A percentile compares a stretch with the other conserved stretches of the same genome.
Conservation (phyloP, 305 asterid species). For the Withania somnifera region DNA sequence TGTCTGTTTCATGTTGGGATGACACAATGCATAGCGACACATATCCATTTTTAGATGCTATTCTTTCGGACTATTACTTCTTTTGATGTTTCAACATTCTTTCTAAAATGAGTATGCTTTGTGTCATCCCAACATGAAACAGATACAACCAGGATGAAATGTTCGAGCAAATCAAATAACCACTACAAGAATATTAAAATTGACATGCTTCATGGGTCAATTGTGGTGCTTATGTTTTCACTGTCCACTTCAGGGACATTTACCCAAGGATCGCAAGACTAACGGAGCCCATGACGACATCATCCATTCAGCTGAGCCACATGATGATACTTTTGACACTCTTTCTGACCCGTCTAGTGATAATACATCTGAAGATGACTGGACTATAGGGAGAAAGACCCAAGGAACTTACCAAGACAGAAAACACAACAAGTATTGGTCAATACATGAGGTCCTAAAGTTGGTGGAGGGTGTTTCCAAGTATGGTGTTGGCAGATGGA, state of each 20-base stretch:
- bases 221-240: background rate
- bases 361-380: slow-evolving; percentile 1
- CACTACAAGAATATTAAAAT: background rate
- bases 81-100: background rate
- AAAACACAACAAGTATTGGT: slow-evolving; percentile 4
- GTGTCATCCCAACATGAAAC: background rate
- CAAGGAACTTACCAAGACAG: background rate
- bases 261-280: background rate
- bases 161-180: background rate
- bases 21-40: background rate
- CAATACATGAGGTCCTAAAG: slow-evolving; percentile 5
- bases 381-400: background rate
- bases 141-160: background rate
- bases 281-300: background rate
- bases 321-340: background rate
- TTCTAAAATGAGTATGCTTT: background rate
- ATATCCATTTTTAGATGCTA: background rate
- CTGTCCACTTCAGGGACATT: background rate
- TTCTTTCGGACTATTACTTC: background rate
- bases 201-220: background rate
- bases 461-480: slow-evolving; percentile 13
- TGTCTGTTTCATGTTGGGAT: background rate
- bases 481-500: slow-evolving; percentile 14
- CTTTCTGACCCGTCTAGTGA: slow-evolving; percentile 1
- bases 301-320: background rate